These are phyloP conservation scores for Heterobasidion occidentale DNA, from an alignment of 1,284 basidiomycete species.

Conservation along the genomic window DNA sequence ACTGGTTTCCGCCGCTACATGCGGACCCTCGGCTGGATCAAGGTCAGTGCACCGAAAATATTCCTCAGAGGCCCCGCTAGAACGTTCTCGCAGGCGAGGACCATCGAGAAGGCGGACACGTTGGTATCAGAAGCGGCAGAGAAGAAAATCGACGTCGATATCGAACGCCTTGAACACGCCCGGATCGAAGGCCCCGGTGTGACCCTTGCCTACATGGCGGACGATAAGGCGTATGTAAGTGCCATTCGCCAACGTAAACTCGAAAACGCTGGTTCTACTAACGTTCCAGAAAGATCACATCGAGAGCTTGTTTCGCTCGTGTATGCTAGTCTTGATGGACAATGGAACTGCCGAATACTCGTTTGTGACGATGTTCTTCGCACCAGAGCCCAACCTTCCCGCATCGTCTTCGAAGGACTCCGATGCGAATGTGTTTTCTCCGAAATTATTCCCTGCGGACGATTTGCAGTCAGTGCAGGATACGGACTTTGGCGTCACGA, in stretches of 20 bases:
- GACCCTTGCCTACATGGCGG: constrained; percentile 79
- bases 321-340: constrained; percentile 86
- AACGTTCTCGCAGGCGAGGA: constrained; percentile 38
- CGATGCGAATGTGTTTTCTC: constrained; percentile 29
- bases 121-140: constrained; percentile 39
- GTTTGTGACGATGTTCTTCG: constrained; percentile 82
- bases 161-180: constrained; percentile 56
- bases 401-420: constrained; percentile 25
- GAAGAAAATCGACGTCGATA: constrained; percentile 28
- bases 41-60: constrained; percentile 32
- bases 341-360: constrained; percentile 88
- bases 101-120: constrained; percentile 54
- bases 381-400: constrained; percentile 25
- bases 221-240: constrained; percentile 77
- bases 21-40: constrained; percentile 72
- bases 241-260: not conserved
- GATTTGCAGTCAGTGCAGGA: constrained; percentile 19
- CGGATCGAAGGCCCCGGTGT: constrained; percentile 74
- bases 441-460: constrained; percentile 22
- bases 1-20: constrained; percentile 91
- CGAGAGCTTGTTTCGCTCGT: constrained; percentile 79
- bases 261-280: not conserved
- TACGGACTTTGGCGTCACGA: constrained; percentile 15
- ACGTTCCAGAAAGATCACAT: constrained; percentile 65
- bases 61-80: not conserved